A percentile compares a stretch with the other conserved stretches of the same genome.
Evolutionary conservation across 345 rosid genomes (phyloP).

Genomic region (Excoecaria agallocha): DNA sequence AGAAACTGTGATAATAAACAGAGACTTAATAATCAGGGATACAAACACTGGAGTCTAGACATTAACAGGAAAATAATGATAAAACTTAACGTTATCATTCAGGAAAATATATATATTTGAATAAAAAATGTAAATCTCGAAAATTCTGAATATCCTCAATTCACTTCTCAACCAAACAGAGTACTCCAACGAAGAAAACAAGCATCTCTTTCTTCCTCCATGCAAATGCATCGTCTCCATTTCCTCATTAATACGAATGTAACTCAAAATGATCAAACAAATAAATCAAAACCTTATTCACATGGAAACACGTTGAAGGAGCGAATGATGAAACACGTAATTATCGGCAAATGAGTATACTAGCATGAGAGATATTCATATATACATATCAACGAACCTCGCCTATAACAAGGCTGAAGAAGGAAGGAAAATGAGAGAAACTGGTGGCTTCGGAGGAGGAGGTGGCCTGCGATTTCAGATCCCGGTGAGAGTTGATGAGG

Average conservation of each 20-base stretch:
- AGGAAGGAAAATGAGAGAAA: not conserved
- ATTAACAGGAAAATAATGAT: not conserved
- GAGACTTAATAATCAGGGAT: not conserved
- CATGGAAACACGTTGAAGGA: not conserved
- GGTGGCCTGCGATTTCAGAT: conserved; percentile 8
- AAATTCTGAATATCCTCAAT: not conserved
- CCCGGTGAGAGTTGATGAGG: not conserved
- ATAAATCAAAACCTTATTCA: not conserved
- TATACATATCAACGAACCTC: not conserved
- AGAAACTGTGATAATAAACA: not conserved
- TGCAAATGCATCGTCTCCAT: not conserved
- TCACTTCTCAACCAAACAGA: conserved; percentile 8
- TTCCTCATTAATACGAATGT: not conserved
- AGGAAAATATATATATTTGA: not conserved
- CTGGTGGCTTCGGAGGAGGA: conserved; percentile 12
- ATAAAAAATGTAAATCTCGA: not conserved
- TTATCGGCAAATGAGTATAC: not conserved
- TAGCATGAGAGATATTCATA: too few species aligned
- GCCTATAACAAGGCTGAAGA: not conserved
- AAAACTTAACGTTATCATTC: not conserved
- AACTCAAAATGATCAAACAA: conserved; percentile 1
- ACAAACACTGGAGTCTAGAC: not conserved
- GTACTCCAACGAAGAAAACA: not conserved
- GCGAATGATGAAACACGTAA: not conserved
- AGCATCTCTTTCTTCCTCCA: not conserved